phyloP scores from a whole-genome alignment of 83 land plant species.

The Picea mariana region DNA sequence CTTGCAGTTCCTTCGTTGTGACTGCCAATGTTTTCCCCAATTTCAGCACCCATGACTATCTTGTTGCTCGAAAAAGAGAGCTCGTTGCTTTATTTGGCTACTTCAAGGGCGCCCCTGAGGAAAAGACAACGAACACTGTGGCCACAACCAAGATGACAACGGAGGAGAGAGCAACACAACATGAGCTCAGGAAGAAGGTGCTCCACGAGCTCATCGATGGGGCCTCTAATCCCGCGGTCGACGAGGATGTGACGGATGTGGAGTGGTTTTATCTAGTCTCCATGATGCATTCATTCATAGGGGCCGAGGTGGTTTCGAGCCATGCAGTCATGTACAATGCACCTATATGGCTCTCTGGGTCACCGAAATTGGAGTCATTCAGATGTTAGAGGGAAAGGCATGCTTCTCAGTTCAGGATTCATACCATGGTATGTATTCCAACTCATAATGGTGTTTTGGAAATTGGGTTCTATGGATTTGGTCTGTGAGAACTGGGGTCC shows the following conservation, averaged over 20 bases:
- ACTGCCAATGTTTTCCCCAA: too few relatives aligned
- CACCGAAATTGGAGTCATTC: constrained; percentile 10
- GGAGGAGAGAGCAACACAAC: constrained; percentile 35
- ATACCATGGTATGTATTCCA: constrained; percentile 63
- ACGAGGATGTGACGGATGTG: constrained; percentile 32
- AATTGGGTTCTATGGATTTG: constrained; percentile 60
- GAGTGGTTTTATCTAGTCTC: constrained; percentile 59
- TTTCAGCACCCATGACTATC: too few relatives aligned
- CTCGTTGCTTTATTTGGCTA: constrained; percentile 23
- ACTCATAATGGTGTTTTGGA: constrained; percentile 67
- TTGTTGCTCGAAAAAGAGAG: too few relatives aligned
- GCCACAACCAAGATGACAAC: constrained; percentile 29
- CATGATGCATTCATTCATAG: constrained; percentile 70
- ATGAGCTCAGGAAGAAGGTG: constrained; percentile 27
- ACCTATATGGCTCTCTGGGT: constrained; percentile 54
- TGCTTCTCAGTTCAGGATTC: constrained; percentile 56
- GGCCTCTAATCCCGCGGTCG: constrained; percentile 26
- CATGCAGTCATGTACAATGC: constrained; percentile 34
- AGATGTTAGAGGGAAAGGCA: constrained; percentile 46
- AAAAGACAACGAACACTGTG: constrained; percentile 17
- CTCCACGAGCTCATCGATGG: constrained; percentile 25
- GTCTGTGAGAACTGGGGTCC: constrained; percentile 44
- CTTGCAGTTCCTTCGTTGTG: too few relatives aligned
- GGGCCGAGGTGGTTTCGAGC: constrained; percentile 64
- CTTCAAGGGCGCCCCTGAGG: constrained; percentile 35